Percentiles rank a stretch among this genome's conserved stretches.
These are phyloP conservation scores for Leccinum fuscescens DNA, from an alignment of 1,284 basidiomycete genomes.

Conservation along the genomic window DNA sequence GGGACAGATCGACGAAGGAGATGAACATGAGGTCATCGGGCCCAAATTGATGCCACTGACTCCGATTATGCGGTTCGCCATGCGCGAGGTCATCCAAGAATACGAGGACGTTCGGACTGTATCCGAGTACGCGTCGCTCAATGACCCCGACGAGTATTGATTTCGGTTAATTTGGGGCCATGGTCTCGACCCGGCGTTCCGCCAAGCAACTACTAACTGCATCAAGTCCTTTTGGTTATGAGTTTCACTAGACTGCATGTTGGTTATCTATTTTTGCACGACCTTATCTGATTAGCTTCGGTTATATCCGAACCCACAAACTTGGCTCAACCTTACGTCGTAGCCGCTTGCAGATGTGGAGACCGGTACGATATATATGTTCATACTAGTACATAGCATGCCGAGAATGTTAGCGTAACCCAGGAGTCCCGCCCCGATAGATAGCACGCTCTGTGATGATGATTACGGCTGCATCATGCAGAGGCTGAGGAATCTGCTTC, in stretches of 20 bases:
- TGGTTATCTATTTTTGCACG: not conserved
- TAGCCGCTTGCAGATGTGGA: not conserved
- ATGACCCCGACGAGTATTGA: conserved; percentile 70
- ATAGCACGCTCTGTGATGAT: not conserved
- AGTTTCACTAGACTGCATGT: not conserved
- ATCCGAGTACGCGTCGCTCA: conserved; percentile 70
- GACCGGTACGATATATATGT: not conserved
- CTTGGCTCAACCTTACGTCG: not conserved
- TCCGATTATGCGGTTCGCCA: conserved; percentile 76
- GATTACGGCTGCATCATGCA: not conserved
- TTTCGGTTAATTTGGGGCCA: not conserved
- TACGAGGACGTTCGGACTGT: conserved; percentile 71
- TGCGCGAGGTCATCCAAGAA: conserved; percentile 75
- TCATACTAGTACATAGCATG: not conserved
- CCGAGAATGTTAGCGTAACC: not conserved
- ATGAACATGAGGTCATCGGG: conserved; percentile 54
- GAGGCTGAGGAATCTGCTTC: not conserved
- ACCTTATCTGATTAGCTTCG: not conserved
- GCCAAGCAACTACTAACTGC: not conserved
- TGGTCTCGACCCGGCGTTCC: not conserved
- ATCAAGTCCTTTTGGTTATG: not conserved
- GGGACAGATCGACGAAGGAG: conserved; percentile 36
- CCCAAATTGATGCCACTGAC: conserved; percentile 72
- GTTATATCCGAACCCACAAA: not conserved
- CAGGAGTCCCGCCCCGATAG: not conserved